Evolutionary conservation across 306 rosid genomes (phyloP).

Genomic region (Gillenia trifoliata): DNA sequence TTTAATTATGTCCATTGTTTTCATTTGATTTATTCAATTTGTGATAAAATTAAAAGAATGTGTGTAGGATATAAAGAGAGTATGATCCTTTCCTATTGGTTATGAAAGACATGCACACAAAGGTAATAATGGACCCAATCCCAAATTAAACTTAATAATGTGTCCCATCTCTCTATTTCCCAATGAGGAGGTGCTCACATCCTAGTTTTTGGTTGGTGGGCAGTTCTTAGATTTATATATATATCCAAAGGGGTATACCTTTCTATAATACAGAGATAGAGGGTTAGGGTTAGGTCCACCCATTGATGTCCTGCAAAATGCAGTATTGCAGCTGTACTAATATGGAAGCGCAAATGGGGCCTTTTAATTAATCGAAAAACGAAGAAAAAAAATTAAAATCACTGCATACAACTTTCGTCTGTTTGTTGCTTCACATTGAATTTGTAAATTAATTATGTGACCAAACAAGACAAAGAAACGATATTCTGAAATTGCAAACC

Average conservation of each 20-base stretch:
- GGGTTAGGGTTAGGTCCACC: neutral
- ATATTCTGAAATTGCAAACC: slow-evolving; percentile 27
- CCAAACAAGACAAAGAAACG: slow-evolving; percentile 53
- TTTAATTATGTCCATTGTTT: neutral
- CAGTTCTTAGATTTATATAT: neutral
- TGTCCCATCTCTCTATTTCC: slow-evolving; percentile 1
- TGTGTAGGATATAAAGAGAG: too few species aligned
- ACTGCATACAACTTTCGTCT: slow-evolving; percentile 27
- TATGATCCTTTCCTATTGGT: neutral
- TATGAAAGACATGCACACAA: neutral
- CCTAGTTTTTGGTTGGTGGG: neutral
- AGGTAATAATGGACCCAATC: neutral
- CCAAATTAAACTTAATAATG: neutral
- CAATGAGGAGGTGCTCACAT: neutral
- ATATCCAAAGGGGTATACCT: neutral
- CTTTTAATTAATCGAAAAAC: neutral
- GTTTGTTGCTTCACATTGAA: slow-evolving; percentile 34
- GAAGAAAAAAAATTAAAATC: neutral
- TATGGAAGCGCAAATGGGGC: slow-evolving; percentile 13
- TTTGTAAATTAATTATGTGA: slow-evolving; percentile 20
- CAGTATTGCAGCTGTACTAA: neutral
- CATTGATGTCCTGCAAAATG: slow-evolving; percentile 6
- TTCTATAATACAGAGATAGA: neutral
- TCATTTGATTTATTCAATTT: neutral
- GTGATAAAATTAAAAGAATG: too few species aligned